Evolutionary conservation across 2,329 filamentous ascomycete species (phyloP).

Genomic region (Penicillium oxalicum): DNA sequence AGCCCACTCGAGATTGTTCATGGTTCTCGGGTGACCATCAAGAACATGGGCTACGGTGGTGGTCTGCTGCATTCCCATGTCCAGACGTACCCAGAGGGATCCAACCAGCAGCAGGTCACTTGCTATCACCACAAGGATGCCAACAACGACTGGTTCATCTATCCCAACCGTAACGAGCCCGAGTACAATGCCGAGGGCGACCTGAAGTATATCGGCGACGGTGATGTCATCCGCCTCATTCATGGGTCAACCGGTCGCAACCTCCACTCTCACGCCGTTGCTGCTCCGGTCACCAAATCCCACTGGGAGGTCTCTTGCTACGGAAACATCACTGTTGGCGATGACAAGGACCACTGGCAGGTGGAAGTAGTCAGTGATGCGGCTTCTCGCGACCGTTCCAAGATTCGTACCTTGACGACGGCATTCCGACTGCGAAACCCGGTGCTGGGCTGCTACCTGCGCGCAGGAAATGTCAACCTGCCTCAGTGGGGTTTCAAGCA

Average conservation of each 20-base stretch:
- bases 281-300: constrained; percentile 81
- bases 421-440: constrained; percentile 82
- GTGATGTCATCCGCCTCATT: constrained; percentile 74
- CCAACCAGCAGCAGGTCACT: constrained; percentile 89
- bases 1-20: constrained; percentile 87
- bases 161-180: constrained; percentile 74
- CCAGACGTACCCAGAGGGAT: constrained; percentile 92
- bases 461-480: constrained; percentile 90
- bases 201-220: constrained; percentile 69
- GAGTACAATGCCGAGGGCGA: constrained; percentile 68
- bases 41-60: constrained; percentile 99
- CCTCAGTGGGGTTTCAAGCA: constrained; percentile 99
- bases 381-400: constrained; percentile 76
- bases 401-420: constrained; percentile 84
- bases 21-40: constrained; percentile 84
- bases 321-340: constrained; percentile 88
- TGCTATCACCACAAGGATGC: constrained; percentile 99
- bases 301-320: constrained; percentile 94
- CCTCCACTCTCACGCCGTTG: constrained; percentile 85
- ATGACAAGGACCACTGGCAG: constrained; percentile 96
- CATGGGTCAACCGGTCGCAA: constrained; percentile 96
- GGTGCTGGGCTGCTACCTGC: constrained; percentile 82
- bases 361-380: constrained; percentile 89
- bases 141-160: constrained; percentile 99
- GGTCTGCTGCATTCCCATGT: constrained; percentile 94